Conservation (phyloP, 768 basidiomycete genomes). For the Mycena vulgaris region DNA sequence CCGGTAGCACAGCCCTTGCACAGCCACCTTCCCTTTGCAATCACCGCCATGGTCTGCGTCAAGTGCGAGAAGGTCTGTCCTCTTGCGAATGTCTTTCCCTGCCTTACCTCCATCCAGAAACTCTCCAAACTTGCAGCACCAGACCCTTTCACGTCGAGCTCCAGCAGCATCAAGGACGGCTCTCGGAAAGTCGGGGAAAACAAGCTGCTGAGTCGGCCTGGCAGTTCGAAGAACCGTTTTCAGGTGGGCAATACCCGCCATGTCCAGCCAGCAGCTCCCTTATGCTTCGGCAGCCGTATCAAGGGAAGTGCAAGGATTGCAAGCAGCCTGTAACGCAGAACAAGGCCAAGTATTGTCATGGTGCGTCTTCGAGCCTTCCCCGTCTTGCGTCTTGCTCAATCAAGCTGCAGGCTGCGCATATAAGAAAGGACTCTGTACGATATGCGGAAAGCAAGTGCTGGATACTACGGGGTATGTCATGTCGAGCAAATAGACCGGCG, state of each 20-base stretch:
- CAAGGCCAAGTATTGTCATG: slow-evolving; percentile 91
- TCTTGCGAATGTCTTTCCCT: slow-evolving; percentile 30
- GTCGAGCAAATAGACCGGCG: slow-evolving; percentile 76
- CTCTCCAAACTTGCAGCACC: slow-evolving; percentile 92
- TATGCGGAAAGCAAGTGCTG: slow-evolving; percentile 90
- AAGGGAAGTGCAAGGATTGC: slow-evolving; percentile 90
- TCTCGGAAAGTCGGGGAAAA: slow-evolving; percentile 88
- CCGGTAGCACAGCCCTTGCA: slow-evolving; percentile 3
- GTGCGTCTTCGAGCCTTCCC: slow-evolving; percentile 57
- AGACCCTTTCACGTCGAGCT: slow-evolving; percentile 86
- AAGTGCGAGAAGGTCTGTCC: slow-evolving; percentile 81
- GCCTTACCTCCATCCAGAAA: slow-evolving; percentile 70
- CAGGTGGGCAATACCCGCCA: slow-evolving; percentile 63
- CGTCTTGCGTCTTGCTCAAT: slow-evolving; percentile 22
- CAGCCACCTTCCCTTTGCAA: background rate
- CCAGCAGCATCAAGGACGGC: slow-evolving; percentile 83
- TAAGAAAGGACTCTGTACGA: slow-evolving; percentile 89
- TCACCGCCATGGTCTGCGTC: slow-evolving; percentile 81
- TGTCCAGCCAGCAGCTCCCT: slow-evolving; percentile 36
- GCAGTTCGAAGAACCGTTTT: slow-evolving; percentile 82
- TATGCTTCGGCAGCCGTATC: slow-evolving; percentile 75
- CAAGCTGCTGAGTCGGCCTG: slow-evolving; percentile 81
- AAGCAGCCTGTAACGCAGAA: slow-evolving; percentile 90
- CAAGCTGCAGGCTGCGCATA: slow-evolving; percentile 80
- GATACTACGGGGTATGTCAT: slow-evolving; percentile 89